Base-by-base conservation (phyloP, 345 rosid species). In the Euclidium syriacum region DNA sequence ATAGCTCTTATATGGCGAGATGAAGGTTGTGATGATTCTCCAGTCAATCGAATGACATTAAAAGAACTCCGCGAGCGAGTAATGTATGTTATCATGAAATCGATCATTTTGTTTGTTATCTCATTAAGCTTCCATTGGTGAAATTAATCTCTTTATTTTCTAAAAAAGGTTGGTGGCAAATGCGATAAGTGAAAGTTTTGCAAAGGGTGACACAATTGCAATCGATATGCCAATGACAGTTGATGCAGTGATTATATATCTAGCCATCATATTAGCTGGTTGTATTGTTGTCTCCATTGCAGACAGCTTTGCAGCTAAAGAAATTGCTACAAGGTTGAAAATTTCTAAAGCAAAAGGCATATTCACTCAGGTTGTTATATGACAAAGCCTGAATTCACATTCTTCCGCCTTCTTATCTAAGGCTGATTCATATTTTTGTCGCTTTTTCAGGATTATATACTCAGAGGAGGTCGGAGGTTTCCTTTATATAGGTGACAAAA, bases 161-260 rank as follows among this genome's bases (percentile, higher is more conserved):
- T 58, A 18, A 4, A 11, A 48, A 67, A 92, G 98, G 86, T 64
- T 87, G 78, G 95, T 87, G 69, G 98, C 96, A 33, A 76, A 80
- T 75, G 91, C 86, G 1, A 66, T 92, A 27, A 76, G 81, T 69
- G 72, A 73, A 27, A 70, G 52, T 54, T 89, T 92, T 50, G 59
- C 51, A 33, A 87, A 80, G 79, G 98, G 96, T 39, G 98, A 89
- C 47, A 77, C 95, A 6, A 78, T 92, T 65, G 98, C 96, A 0
- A 85, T 89, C n/a, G 88, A 86, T 78, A 89, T 92, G 98, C 94
- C 95, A 11, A 87, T 92, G 97, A 89, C 91, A 10, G 83, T 81
- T n/a, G 56, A 75, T 73, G 91, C 96, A 4, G 95, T 92, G 60
- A 71, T 89, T 39, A 85, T 89, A 70, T 89, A 89, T 56, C 71